Percentiles rank a stretch among this genome's conserved stretches.
Conservation (phyloP, 2,329 filamentous ascomycete genomes). For the Exophiala sp. region DNA sequence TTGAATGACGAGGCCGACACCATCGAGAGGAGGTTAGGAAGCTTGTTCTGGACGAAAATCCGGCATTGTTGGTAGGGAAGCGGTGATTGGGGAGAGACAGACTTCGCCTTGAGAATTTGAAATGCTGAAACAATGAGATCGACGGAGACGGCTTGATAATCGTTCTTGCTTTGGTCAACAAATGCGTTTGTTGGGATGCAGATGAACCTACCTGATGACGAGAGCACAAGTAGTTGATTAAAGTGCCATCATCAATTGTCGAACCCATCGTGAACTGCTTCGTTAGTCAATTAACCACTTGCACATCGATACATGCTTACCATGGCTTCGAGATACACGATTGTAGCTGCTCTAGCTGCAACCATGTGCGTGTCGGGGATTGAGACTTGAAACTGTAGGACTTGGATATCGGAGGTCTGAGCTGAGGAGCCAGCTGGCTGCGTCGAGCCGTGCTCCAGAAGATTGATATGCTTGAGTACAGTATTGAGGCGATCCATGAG, state of each 20-base stretch:
- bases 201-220: constrained; percentile 67
- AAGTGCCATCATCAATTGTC: constrained; percentile 72
- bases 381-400: constrained; percentile 51
- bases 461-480: constrained; percentile 23
- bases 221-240: constrained; percentile 78
- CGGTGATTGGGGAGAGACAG: constrained; percentile 47
- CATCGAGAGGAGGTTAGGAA: constrained; percentile 60
- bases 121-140: constrained; percentile 87
- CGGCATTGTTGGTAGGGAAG: constrained; percentile 58
- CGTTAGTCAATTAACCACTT: constrained; percentile 32
- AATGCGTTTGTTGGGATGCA: constrained; percentile 1
- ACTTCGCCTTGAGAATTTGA: constrained; percentile 75
- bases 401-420: constrained; percentile 26
- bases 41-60: constrained; percentile 77
- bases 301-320: constrained; percentile 45
- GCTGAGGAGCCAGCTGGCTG: constrained; percentile 7
- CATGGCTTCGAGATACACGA: constrained; percentile 78
- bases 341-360: constrained; percentile 77
- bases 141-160: constrained; percentile 71
- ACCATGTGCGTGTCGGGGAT: constrained; percentile 65
- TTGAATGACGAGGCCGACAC: constrained; percentile 58
- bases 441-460: constrained; percentile 9
- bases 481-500: constrained; percentile 23
- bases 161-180: constrained; percentile 52
- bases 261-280: constrained; percentile 75